Evolutionary conservation across 352 stramenopile genomes (phyloP).

Genomic region (Phytopythium ostracodes): DNA sequence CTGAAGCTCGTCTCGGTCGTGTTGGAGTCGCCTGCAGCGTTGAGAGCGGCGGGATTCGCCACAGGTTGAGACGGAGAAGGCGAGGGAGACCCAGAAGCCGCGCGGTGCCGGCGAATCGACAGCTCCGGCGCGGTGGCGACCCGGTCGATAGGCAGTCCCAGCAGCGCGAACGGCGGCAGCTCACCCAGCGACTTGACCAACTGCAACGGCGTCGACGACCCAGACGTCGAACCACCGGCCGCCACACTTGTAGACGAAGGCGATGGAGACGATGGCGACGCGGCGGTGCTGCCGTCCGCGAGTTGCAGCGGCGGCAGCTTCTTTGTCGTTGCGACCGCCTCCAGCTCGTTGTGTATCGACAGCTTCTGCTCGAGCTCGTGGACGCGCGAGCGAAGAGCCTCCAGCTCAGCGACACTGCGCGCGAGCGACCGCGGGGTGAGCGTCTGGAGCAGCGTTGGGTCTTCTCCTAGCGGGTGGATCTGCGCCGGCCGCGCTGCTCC

Average conservation of each 20-base stretch:
- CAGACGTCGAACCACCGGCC: not conserved
- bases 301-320: conserved; percentile 40
- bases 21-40: not conserved
- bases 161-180: conserved; percentile 1
- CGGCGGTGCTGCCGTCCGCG: not conserved
- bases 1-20: not conserved
- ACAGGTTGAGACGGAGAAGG: not conserved
- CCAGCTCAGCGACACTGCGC: conserved; percentile 49
- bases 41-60: not conserved
- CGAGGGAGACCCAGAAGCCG: not conserved
- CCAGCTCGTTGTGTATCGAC: conserved; percentile 33
- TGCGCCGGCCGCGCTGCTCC: conserved; percentile 14
- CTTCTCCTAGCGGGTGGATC: conserved; percentile 48
- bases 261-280: not conserved
- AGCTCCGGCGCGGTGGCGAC: conserved; percentile 11
- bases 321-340: conserved; percentile 23
- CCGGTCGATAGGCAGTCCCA: not conserved
- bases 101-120: conserved; percentile 3
- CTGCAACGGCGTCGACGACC: not conserved
- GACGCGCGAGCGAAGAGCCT: conserved; percentile 41
- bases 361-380: conserved; percentile 51
- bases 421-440: conserved; percentile 56
- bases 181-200: conserved; percentile 5
- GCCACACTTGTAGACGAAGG: not conserved
- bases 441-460: conserved; percentile 32